Conservation (phyloP, 179 eudicot species). For the Carnegiea gigantea region DNA sequence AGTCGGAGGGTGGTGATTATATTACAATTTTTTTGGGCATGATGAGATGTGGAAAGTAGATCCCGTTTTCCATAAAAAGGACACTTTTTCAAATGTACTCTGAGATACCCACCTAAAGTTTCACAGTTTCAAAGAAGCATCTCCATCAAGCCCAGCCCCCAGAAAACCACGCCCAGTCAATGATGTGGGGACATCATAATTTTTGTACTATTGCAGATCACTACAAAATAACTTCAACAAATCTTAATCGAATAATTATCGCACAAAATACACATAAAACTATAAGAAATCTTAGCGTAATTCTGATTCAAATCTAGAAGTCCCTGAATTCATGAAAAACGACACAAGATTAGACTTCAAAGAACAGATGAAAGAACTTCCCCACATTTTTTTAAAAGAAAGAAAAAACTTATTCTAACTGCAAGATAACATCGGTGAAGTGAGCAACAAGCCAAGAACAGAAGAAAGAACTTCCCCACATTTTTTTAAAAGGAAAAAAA, state of each 20-base stretch:
- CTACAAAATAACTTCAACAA: neutral
- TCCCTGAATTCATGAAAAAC: neutral
- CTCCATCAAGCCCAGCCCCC: constrained; percentile 35
- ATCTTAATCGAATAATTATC: neutral
- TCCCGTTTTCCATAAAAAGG: constrained; percentile 73
- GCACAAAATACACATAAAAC: neutral
- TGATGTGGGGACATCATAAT: constrained; percentile 27
- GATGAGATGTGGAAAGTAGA: constrained; percentile 65
- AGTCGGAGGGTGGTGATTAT: constrained; percentile 27
- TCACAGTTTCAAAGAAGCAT: constrained; percentile 62
- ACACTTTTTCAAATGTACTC: constrained; percentile 53
- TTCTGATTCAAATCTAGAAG: neutral
- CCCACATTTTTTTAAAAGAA: neutral
- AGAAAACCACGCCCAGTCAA: constrained; percentile 26
- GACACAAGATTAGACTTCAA: neutral
- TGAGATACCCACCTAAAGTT: constrained; percentile 58
- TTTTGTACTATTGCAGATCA: constrained; percentile 8
- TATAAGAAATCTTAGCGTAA: neutral
- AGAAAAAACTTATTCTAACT: too few relatives aligned
- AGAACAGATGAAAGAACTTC: neutral
- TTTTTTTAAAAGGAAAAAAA: neutral
- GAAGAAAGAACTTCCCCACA: neutral
- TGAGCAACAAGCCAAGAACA: neutral
- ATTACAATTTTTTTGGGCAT: constrained; percentile 31
- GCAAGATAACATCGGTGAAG: neutral